Evolutionary conservation across 2,329 filamentous ascomycete genomes (phyloP), one percentile per base, ranked within the genome.

Genomic region (Paecilomyces variotii): DNA sequence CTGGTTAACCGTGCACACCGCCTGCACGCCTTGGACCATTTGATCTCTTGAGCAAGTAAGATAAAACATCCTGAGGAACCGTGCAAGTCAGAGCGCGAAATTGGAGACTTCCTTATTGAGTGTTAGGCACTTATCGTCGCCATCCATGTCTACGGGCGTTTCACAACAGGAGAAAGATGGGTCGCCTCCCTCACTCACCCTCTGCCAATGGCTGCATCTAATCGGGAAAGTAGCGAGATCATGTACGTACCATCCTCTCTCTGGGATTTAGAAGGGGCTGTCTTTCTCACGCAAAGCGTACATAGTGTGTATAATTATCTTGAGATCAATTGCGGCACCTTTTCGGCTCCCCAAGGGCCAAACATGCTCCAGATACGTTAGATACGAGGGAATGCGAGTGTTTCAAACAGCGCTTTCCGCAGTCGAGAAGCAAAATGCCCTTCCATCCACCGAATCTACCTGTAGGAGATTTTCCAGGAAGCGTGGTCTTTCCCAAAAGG

Each of bases 321-420:
- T 7, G 4, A 45, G 39, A 9, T 19, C 39, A 24, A 5, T 19
- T 19, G 19, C n/a, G 39, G 39, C 39, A 19, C 39, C 39, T 7
- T 24, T 45, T 45, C 39, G 39, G 14, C 11, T 10, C 35, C n/a
- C 27, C 27, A 12, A 35, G n/a, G 51, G 35, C 26, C n/a, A 32
- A 55, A 30, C 5, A 19, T 59, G 56, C 10, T 56, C 49, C 14
- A 19, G 45, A 9, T 59, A 53, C 7, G 53, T 59, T 25, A 51
- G 45, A n/a, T 59, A 56, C 32, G 39, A 59, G 30, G 57, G 57
- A 32, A 56, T 59, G 57, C 52, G 52, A 10, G 57, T 56, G 28
- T 59, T 59, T 35, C 57, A 59, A 28, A 39, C 49, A 3, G 49
- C 53, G 19, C 54, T 59, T 2, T 53, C 57, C 11, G 11, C 57